Evolutionary conservation across 2,329 filamentous ascomycete species (phyloP), one percentile per base, ranked within the genome.

Genomic region (Periglandula ipomoeae): DNA sequence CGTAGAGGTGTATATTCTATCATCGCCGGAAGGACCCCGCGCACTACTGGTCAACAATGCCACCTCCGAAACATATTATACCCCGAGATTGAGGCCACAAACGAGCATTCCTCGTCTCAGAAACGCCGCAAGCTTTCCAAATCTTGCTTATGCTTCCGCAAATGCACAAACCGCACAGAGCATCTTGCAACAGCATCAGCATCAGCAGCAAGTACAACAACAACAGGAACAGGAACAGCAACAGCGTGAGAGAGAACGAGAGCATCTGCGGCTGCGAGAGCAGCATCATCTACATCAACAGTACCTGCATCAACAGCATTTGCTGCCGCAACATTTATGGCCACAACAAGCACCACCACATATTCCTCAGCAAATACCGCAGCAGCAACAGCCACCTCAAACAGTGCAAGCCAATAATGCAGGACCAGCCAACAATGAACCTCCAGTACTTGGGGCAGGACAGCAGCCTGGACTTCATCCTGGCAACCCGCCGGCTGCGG

Each of bases 1-100:
- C 2, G 67, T 73, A 0, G 74, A 79, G 50, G 76, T 82, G 2
- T 84, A 82, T 54, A 74, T 84, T 22, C 59, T 84, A 6, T 77
- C 73, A 15, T 83, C 81, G 0, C 79, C 80, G 0, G 69, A 70
- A 38, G 81, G 81, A 1, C 81, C 80, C 1, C 73, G 74, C 19
- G 80, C 73, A 5, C 61, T 84, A 1, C 60, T 84, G 6, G 64
- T 84, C 37, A 79, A 76, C 55, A 70, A 72, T 51, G 64, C 69
- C 39, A 63, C 63, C 11, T 59, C 68, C 1, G 76, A 78, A 23
- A 66, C 72, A 10, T 82, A 76, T 50, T 76, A 70, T 51, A 79
- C 72, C 1, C 73, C 74, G 24, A 67, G 68, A 32, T 41, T 63
- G 34, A 51, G 55, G 17, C 52, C 49, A 3, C 62, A 61, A 51